A percentile compares a stretch with the other conserved stretches of the same genome.
Evolutionary conservation across 352 stramenopile species (phyloP).

Genomic region (Phytophthora fragariaefolia): DNA sequence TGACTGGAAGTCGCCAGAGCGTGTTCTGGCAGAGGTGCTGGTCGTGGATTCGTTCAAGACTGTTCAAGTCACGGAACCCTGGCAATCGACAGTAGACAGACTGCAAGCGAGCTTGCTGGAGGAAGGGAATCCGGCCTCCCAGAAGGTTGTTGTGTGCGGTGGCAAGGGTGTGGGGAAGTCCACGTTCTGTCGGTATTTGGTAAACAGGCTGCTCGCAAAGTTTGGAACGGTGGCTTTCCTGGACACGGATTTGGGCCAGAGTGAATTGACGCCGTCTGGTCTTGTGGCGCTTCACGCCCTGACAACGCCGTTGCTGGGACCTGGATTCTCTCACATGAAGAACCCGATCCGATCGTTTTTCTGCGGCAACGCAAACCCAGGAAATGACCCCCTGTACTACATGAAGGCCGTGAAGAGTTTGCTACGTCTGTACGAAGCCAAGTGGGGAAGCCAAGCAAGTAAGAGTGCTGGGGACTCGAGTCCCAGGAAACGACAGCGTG

Average conservation of each 20-base stretch:
- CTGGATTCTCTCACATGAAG: constrained; percentile 93
- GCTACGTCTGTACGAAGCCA: constrained; percentile 65
- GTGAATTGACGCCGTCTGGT: constrained; percentile 93
- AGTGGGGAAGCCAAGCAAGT: constrained; percentile 43
- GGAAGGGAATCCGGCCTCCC: constrained; percentile 11
- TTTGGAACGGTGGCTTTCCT: constrained; percentile 90
- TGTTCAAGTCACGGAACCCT: constrained; percentile 68
- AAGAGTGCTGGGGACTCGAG: background rate
- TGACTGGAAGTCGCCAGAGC: constrained; percentile 58
- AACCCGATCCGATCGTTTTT: constrained; percentile 76
- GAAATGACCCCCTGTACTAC: constrained; percentile 80
- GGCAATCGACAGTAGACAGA: constrained; percentile 51
- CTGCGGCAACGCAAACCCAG: constrained; percentile 76
- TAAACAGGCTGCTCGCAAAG: constrained; percentile 90
- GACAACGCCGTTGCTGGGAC: constrained; percentile 88
- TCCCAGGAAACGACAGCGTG: constrained; percentile 9
- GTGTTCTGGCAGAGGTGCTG: constrained; percentile 61
- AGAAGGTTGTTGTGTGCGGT: constrained; percentile 92
- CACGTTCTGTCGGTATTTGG: constrained; percentile 94
- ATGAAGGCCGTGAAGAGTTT: constrained; percentile 76
- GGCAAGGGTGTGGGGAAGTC: constrained; percentile 97
- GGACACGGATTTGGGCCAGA: constrained; percentile 96
- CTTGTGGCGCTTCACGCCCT: constrained; percentile 93
- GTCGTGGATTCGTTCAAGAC: constrained; percentile 67
- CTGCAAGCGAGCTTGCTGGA: constrained; percentile 50